Evolutionary conservation across 495 filamentous ascomycete species (phyloP), one percentile per base, ranked within the genome.

Genomic region (Talaromyces thailandensis): DNA sequence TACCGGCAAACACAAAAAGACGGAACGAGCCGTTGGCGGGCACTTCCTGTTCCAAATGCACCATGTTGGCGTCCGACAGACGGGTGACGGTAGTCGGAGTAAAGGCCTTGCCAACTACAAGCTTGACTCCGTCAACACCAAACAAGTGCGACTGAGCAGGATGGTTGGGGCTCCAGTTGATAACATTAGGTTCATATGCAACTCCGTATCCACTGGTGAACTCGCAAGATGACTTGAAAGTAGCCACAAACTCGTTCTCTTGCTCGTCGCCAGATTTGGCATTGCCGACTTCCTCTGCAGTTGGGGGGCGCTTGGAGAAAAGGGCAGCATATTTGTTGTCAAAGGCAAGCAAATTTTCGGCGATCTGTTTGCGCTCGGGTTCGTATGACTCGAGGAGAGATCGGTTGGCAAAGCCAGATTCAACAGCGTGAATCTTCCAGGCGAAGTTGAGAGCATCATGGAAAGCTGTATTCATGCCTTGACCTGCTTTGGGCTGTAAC

Each of bases 11-110:
- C 64, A 96, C 69, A 68, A 90, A 95, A 67, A 96, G 81, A 32
- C 91, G 84, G 82, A 92, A 96, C 9, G 91, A 85, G 61, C 92
- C 91, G 73, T 95, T 95, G 58, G 90, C 78, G 0, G 92, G 92
- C 57, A 96, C 80, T 63, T 93, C 90, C 73, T 96, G 91, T 74
- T 96, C 92, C 43, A 96, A 76, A 66, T 94, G 88, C 14, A 93
- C 90, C 25, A 88, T 82, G 76, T 94, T 95, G 68, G 90, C 86
- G 69, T 96, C 92, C 4, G 87, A 84, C 28, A 95, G 87, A 35
- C 92, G 82, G 28, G 90, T 96, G 37, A 95, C 92, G 60, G 86
- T 88, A 4, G 87, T 80, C 23, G 89, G 89, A 23, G 79, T 85
- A 71, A 95, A 81, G 25, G 91, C 83, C 16, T 88, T 85, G 58